Percentiles rank a stretch among this genome's conserved stretches.
These are phyloP conservation scores for Dactylorhiza incarnata DNA, from an alignment of 106 monocot genomes.

Conservation along the genomic window DNA sequence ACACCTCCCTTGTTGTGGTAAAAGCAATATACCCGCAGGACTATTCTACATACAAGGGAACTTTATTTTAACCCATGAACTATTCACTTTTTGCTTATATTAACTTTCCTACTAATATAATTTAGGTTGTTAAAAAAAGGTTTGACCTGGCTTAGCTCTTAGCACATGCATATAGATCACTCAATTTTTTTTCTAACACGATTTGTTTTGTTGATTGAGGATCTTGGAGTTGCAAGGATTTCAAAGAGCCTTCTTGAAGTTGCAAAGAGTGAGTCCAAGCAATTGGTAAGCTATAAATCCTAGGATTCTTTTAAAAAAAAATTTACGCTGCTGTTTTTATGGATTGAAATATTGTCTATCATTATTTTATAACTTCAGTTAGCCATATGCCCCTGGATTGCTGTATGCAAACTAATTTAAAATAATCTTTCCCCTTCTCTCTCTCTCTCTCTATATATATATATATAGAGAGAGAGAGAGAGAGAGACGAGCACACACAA, in stretches of 20 bases:
- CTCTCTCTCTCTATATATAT: too few species aligned
- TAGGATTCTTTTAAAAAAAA: neutral
- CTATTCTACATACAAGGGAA: too few species aligned
- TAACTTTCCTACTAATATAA: too few species aligned
- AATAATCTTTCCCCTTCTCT: neutral
- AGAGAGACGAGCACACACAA: too few species aligned
- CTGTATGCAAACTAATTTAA: neutral
- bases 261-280: constrained; percentile 5
- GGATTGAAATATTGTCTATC: neutral
- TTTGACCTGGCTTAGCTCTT: too few species aligned
- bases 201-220: neutral
- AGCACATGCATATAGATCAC: neutral
- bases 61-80: too few species aligned
- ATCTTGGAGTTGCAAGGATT: constrained; percentile 6
- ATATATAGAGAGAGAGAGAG: too few species aligned
- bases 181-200: neutral
- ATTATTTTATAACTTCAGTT: neutral
- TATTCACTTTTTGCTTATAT: too few species aligned
- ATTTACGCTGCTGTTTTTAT: neutral
- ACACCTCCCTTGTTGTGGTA: too few species aligned
- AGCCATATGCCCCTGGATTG: too few species aligned
- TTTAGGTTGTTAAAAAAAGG: too few species aligned
- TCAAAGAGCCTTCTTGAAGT: constrained; percentile 5
- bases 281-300: neutral
- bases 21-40: too few species aligned